These are phyloP conservation scores for Monotropa hypopitys DNA, from an alignment of 179 eudicot genomes.

Conservation along the genomic window DNA sequence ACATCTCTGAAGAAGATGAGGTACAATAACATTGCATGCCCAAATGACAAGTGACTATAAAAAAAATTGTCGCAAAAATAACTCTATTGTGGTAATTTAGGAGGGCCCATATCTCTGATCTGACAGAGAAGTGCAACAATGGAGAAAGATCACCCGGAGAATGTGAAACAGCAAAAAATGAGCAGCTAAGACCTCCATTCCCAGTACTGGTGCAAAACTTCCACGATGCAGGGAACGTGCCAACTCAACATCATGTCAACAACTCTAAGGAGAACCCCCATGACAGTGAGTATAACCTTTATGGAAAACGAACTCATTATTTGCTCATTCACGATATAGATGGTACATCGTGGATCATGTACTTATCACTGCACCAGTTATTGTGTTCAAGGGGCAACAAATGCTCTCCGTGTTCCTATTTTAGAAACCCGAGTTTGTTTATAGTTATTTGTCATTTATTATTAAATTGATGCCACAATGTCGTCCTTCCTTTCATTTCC, in stretches of 20 bases:
- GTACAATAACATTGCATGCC: constrained; percentile 19
- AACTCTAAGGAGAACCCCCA: constrained; percentile 21
- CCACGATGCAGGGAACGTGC: constrained; percentile 17
- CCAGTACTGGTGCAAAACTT: constrained; percentile 50
- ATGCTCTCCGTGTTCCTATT: not conserved
- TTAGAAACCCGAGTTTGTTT: not conserved
- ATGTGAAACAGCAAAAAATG: constrained; percentile 16
- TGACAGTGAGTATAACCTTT: constrained; percentile 33
- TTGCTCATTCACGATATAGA: not conserved
- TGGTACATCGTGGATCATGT: constrained; percentile 8
- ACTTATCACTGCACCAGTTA: constrained; percentile 6
- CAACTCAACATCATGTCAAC: constrained; percentile 20
- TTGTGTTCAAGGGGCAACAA: not conserved
- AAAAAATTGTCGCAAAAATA: not conserved
- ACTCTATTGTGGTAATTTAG: constrained; percentile 19
- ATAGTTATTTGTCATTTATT: not conserved
- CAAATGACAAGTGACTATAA: not conserved
- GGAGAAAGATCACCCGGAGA: constrained; percentile 22
- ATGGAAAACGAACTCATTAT: not conserved
- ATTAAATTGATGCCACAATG: constrained; percentile 2
- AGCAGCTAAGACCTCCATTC: constrained; percentile 53
- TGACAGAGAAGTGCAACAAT: constrained; percentile 19
- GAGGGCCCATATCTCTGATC: constrained; percentile 41
- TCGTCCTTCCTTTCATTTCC: not conserved
- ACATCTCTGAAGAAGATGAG: constrained; percentile 51